Conservation (phyloP, 345 rosid genomes). For the Psidium guajava region DNA sequence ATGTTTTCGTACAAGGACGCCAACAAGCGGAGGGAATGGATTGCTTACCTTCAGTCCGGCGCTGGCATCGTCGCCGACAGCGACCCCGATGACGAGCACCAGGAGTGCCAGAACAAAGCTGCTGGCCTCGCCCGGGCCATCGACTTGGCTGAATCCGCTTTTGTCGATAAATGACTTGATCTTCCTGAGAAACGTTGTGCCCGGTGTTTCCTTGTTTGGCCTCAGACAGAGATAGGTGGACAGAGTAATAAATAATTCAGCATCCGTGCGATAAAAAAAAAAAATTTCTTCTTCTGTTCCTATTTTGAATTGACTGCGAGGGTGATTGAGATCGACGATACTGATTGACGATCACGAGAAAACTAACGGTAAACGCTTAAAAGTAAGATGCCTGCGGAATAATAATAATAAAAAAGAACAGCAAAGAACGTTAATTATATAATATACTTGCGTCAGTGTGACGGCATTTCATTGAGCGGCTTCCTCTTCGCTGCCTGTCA, state of each 20-base stretch:
- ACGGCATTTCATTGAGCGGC: not conserved
- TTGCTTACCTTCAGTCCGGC: conserved; percentile 79
- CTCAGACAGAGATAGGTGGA: not conserved
- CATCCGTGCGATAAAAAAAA: not conserved
- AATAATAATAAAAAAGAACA: not conserved
- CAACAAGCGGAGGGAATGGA: conserved; percentile 52
- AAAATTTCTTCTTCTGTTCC: not conserved
- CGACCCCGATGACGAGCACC: conserved; percentile 58
- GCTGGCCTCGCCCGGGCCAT: conserved; percentile 82
- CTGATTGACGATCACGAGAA: not conserved
- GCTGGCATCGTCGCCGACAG: conserved; percentile 87
- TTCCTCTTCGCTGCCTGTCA: not conserved
- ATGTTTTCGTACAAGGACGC: conserved; percentile 53
- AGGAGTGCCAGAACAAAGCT: conserved; percentile 70
- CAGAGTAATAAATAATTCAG: not conserved
- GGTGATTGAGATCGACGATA: not conserved
- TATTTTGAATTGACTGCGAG: not conserved
- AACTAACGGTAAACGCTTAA: not conserved
- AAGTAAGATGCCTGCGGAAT: not conserved
- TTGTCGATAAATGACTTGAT: conserved; percentile 15
- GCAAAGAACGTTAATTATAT: not conserved
- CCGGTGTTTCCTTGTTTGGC: not conserved
- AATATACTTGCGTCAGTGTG: not conserved
- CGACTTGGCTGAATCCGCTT: conserved; percentile 74
- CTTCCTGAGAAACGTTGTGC: not conserved